Conservation (phyloP, 2,329 filamentous ascomycete species). For the Neophaeococcomyces mojaviensis region DNA sequence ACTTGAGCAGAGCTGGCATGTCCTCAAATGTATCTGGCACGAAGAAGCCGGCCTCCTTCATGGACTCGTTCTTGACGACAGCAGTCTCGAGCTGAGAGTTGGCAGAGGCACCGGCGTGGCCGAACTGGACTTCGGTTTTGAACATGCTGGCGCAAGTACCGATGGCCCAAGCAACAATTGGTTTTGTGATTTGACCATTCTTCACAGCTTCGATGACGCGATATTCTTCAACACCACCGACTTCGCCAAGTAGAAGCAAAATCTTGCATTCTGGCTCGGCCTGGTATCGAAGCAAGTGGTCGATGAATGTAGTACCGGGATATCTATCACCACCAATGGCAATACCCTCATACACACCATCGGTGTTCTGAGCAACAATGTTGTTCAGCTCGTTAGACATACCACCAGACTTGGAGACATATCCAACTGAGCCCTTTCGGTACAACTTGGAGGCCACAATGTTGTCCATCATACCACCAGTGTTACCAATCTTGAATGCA, state of each 20-base stretch:
- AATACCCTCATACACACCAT: conserved; percentile 98
- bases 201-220: conserved; percentile 98
- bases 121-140: conserved; percentile 99
- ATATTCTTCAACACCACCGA: conserved; percentile 99
- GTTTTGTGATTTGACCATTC: conserved; percentile 90
- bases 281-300: conserved; percentile 95
- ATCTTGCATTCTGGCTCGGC: conserved; percentile 97
- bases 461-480: conserved; percentile 99
- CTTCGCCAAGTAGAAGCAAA: conserved; percentile 88
- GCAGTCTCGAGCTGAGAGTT: conserved; percentile 99
- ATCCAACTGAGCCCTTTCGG: conserved; percentile 96
- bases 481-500: conserved; percentile 99
- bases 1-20: conserved; percentile 66
- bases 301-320: conserved; percentile 97
- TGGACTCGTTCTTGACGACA: conserved; percentile 90
- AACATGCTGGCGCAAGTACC: conserved; percentile 99
- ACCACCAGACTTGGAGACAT: conserved; percentile 99
- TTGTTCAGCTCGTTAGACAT: conserved; percentile 99
- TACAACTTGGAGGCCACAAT: conserved; percentile 99
- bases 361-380: conserved; percentile 91
- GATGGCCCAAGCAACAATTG: conserved; percentile 98
- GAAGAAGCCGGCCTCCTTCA: conserved; percentile 89
- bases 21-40: conserved; percentile 97
- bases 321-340: conserved; percentile 99
- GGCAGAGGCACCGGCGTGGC: conserved; percentile 95